These are phyloP conservation scores for Cryptosporidium ubiquitum DNA, from an alignment of 169 alveolate species.

Conservation along the genomic window DNA sequence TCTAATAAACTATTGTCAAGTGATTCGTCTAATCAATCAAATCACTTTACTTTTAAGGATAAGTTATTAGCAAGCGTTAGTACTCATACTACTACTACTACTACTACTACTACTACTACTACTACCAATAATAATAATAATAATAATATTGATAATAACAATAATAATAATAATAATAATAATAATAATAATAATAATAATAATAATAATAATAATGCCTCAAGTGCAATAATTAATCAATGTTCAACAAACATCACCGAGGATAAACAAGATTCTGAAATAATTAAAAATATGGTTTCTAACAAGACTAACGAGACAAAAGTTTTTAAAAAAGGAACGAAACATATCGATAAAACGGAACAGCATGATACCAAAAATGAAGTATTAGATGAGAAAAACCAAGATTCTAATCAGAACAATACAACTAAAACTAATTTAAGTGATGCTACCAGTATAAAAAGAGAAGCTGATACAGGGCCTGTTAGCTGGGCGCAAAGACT, in stretches of 20 bases:
- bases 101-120: background rate
- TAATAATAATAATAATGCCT: background rate
- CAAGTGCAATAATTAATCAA: background rate
- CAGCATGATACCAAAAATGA: background rate
- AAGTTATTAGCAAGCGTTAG: constrained; percentile 63
- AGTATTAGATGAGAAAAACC: background rate
- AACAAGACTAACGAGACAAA: background rate
- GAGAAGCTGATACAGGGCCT: constrained; percentile 18
- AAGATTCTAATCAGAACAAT: background rate
- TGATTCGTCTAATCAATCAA: constrained; percentile 21
- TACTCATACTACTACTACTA: background rate
- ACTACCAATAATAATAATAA: background rate
- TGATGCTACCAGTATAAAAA: background rate
- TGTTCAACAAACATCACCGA: background rate
- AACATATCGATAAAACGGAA: background rate
- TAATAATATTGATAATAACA: background rate
- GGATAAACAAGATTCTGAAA: constrained; percentile 6
- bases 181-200: background rate
- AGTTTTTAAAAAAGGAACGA: background rate
- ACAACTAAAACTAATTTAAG: background rate
- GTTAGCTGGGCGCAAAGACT: constrained; percentile 74
- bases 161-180: background rate
- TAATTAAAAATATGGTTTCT: background rate
- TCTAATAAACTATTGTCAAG: background rate
- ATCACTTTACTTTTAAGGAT: constrained; percentile 63